A percentile compares a stretch with the other conserved stretches of the same genome.
Conservation (phyloP, 2,329 filamentous ascomycete genomes). For the Dendrostoma leiphaemia region DNA sequence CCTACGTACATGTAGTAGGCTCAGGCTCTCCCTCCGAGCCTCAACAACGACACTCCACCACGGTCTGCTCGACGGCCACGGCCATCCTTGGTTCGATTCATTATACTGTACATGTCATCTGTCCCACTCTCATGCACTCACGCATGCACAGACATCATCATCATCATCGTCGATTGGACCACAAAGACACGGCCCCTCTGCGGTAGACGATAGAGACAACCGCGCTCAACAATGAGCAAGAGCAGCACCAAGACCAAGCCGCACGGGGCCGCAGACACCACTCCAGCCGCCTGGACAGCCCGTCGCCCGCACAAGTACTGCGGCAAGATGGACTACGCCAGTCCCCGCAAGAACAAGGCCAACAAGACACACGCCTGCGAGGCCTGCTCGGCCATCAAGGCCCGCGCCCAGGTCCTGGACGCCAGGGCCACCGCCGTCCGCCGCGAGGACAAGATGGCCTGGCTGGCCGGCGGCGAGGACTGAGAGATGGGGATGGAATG, state of each 20-base stretch:
- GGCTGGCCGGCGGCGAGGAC: slow-evolving; percentile 7
- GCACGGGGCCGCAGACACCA: slow-evolving; percentile 2
- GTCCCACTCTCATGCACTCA: no score
- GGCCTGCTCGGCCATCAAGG: slow-evolving; percentile 15
- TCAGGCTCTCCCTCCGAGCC: neutral
- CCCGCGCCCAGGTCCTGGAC: slow-evolving; percentile 10
- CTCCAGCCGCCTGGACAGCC: slow-evolving; percentile 14
- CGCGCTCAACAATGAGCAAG: slow-evolving; percentile 4
- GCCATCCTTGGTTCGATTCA: no score
- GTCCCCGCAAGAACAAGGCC: slow-evolving; percentile 14
- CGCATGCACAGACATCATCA: neutral
- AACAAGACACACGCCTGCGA: slow-evolving; percentile 19
- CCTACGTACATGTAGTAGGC: no score
- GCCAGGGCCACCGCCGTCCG: slow-evolving; percentile 8
- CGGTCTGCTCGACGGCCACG: no score
- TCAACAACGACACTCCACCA: no score
- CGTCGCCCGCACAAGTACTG: slow-evolving; percentile 17
- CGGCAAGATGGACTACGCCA: slow-evolving; percentile 17
- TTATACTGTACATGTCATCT: no score
- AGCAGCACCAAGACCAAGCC: slow-evolving; percentile 27
- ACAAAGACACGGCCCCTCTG: no score
- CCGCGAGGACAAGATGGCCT: slow-evolving; percentile 17
- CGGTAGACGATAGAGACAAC: no score
- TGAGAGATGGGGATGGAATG: neutral
- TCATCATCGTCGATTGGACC: no score